Evolutionary conservation across 2,329 filamentous ascomycete genomes (phyloP), one percentile per base, ranked within the genome.

Genomic region (Pezicula neosporulosa): DNA sequence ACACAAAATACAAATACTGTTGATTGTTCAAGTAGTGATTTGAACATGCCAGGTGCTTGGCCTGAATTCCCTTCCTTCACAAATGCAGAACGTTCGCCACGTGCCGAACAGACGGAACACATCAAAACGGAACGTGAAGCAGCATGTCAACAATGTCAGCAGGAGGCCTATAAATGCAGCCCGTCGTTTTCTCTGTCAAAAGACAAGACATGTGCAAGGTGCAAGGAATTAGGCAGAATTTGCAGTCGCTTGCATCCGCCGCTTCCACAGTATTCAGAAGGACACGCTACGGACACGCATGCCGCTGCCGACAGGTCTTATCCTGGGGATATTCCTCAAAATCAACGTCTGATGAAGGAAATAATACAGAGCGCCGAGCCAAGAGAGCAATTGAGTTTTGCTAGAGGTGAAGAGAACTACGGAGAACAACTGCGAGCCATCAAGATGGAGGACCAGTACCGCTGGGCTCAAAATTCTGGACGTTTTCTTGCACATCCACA

Each of bases 371-470:
- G 36, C 15, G 24, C 44, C n/a, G 41, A 38, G 16, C 45, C 39
- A 33, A 6, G 48, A 4, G 10, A 36, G 18, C 27, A 47, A 21
- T 30, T 49, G 15, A 49, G 30, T n/a, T 56, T 58, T 21, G 33
- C 28, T 12, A 42, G n/a, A 24, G 52, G 48, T 37, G 51, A 59
- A 24, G 19, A 15, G 15, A 13, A 56, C 15, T 56, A 57, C 38
- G 50, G 55, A 5, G 37, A 52, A 33, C 27, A 36, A n/a, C n/a
- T 54, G 3, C 38, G 24, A 9, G 18, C 35, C 3, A 44, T 48
- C 4, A 53, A 53, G 16, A 21, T 18, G n/a, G 41, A 54, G 44
- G 55, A 57, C 33, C 28, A 28, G 9, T 12, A 49, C 10, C 35
- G 48, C 18, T 53, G 41, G 53, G 12, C 37, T 2, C 36, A 47